Percentiles rank a stretch among this genome's conserved stretches.
These are phyloP conservation scores for Colletotrichum shisoi DNA, from an alignment of 2,329 filamentous ascomycete species.

Conservation along the genomic window DNA sequence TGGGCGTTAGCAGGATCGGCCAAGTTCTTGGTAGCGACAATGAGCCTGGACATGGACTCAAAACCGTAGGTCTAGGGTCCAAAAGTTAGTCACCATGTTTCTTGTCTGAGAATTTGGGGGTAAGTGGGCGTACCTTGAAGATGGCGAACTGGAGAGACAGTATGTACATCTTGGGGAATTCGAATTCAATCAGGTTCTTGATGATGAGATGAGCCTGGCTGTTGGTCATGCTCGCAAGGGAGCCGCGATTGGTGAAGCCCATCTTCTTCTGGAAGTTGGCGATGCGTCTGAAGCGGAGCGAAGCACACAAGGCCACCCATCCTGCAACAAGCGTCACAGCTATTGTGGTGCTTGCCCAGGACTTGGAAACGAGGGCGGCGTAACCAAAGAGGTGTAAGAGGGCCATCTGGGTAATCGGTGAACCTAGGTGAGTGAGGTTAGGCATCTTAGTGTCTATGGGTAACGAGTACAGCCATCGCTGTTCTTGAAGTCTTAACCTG, in stretches of 20 bases:
- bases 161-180: slow-evolving; percentile 53
- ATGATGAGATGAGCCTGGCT: slow-evolving; percentile 57
- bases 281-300: slow-evolving; percentile 50
- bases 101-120: too few species aligned
- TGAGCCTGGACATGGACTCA: slow-evolving; percentile 49
- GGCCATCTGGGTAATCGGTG: not conserved
- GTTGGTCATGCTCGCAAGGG: slow-evolving; percentile 53
- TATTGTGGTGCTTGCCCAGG: not conserved
- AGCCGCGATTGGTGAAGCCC: slow-evolving; percentile 48
- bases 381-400: not conserved
- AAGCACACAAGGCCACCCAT: slow-evolving; percentile 49
- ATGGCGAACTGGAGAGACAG: slow-evolving; percentile 52
- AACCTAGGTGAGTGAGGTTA: slow-evolving; percentile 7
- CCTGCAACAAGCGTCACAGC: slow-evolving; percentile 41
- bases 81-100: not conserved
- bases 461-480: not conserved
- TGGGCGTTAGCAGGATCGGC: slow-evolving; percentile 45
- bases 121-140: slow-evolving; percentile 48
- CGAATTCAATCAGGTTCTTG: slow-evolving; percentile 46
- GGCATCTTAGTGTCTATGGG: slow-evolving; percentile 21
- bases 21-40: slow-evolving; percentile 50
- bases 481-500: not conserved
- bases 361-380: not conserved
- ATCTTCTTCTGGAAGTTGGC: slow-evolving; percentile 45
- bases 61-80: slow-evolving; percentile 51